These are phyloP conservation scores for Echria macrotheca DNA, from an alignment of 495 filamentous ascomycete species.

Conservation along the genomic window DNA sequence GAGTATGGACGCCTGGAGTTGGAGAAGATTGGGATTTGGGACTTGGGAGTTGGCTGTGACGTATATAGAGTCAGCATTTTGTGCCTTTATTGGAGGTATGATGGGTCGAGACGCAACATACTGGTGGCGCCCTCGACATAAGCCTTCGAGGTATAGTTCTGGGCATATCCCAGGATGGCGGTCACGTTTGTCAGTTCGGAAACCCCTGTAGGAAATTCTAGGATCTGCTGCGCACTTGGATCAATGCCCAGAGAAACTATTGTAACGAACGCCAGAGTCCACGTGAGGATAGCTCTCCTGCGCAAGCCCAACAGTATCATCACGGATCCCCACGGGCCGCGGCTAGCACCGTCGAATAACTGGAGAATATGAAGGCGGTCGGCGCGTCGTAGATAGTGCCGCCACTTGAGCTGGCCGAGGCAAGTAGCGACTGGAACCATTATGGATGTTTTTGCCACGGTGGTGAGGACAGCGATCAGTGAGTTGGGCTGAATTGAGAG, in stretches of 20 bases:
- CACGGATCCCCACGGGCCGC: constrained; percentile 20
- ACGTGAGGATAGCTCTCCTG: not conserved
- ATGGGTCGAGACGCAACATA: not conserved
- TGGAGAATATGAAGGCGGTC: constrained; percentile 36
- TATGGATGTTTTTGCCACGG: constrained; percentile 36
- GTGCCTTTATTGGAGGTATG: no score
- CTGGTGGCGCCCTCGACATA: not conserved
- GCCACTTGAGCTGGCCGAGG: constrained; percentile 44
- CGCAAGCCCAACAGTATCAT: constrained; percentile 3
- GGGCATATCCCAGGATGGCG: not conserved
- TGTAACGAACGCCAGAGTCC: constrained; percentile 9
- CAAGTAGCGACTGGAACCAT: constrained; percentile 34
- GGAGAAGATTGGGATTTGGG: not conserved
- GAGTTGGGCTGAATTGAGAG: constrained; percentile 42
- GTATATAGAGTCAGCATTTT: no score
- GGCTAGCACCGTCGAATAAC: constrained; percentile 37
- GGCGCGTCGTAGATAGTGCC: constrained; percentile 31
- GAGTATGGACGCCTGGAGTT: constrained; percentile 5
- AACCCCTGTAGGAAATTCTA: constrained; percentile 1
- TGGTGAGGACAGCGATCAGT: constrained; percentile 39
- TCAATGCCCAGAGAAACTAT: constrained; percentile 10
- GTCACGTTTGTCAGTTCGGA: constrained; percentile 3
- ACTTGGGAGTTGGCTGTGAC: not conserved
- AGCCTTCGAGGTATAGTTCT: not conserved
- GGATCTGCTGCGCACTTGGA: constrained; percentile 11